Evolutionary conservation across 768 basidiomycete genomes (phyloP).

Genomic region (Lactarius deliciosus): DNA sequence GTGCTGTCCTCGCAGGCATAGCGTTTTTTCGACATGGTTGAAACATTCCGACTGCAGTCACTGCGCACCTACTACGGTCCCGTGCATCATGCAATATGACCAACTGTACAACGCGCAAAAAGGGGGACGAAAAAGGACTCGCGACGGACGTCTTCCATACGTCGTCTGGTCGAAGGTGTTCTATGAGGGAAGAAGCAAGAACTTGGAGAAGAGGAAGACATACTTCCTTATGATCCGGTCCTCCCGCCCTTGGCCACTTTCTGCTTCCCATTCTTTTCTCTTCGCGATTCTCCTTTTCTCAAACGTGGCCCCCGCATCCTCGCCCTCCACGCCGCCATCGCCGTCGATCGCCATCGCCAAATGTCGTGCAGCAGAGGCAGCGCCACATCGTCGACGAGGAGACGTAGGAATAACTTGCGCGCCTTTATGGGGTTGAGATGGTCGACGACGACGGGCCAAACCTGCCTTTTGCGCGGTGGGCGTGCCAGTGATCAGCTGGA

Average conservation of each 20-base stretch:
- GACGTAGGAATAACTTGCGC: conserved; percentile 88
- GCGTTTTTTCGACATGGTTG: too few relatives aligned
- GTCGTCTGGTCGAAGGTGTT: conserved; percentile 45
- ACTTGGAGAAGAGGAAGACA: conserved; percentile 27
- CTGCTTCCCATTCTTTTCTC: conserved; percentile 65
- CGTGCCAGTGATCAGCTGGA: conserved; percentile 76
- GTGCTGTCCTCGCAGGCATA: too few relatives aligned
- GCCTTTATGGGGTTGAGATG: conserved; percentile 97
- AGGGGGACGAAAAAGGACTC: too few relatives aligned
- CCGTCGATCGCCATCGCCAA: conserved; percentile 77
- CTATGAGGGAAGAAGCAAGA: conserved; percentile 14
- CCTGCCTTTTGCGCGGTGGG: conserved; percentile 90
- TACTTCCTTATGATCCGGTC: conserved; percentile 97
- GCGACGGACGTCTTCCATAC: conserved; percentile 71
- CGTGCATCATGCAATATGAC: too few relatives aligned
- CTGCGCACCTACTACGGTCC: too few relatives aligned
- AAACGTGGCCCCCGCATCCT: conserved; percentile 60
- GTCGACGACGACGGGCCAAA: conserved; percentile 95
- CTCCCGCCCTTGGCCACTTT: conserved; percentile 46
- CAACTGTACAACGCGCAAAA: too few relatives aligned
- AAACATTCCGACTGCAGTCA: too few relatives aligned
- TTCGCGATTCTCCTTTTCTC: conserved; percentile 69
- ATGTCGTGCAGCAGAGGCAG: conserved; percentile 39
- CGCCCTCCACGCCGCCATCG: conserved; percentile 49
- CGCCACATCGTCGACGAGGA: conserved; percentile 81